Base-by-base conservation (phyloP, 345 rosid species). In the Syzygium grande region DNA sequence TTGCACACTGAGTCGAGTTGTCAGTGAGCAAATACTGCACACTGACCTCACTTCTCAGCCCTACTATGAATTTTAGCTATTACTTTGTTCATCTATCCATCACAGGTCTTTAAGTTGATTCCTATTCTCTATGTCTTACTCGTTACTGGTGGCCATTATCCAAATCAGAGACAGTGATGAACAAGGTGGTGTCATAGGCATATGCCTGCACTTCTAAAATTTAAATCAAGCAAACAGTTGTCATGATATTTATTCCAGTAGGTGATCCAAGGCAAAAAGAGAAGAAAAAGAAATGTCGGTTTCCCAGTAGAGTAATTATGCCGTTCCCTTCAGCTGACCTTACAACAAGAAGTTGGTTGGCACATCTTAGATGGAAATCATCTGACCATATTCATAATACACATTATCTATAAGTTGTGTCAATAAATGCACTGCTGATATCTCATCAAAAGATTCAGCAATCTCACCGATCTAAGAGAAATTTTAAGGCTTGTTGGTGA, bases 401-500 rank as follows among this genome's bases (percentile, higher is more conserved):
- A 21, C 52, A 43, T 80, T 38, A 25, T 80, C 51, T 41, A 21
- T 1, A 38, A 23, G 63, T 59, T 25, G 17, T 2, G 4, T 27
- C 4, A 2, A n/a, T 5, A 61, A 3, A 5, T 61, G 19, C 77
- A 63, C 11, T 63, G 38, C 41, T 7, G 19, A 30, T 7, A 30
- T 65, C 4, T 30, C 22, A 3, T 29, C 41, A 1, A 65, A 29
- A 43, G 84, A 25, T 51, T 41, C 84, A 13, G 85, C 17, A 23
- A 27, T 27, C 85, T 30, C 90, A 96, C 99, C 85, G 95, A 94
- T 96, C 94, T 92, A 85, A 97, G 98, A 86, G 96, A 92, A 86
- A 97, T 93, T 90, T 96, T 97, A 84, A 97, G 98, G 93, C 98
- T 97, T 63, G 94, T 96, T 59, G 99, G 98, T 52, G 97, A 97